Percentiles rank a stretch among this genome's conserved stretches.
Evolutionary conservation across 2,329 filamentous ascomycete species (phyloP).

Genomic region (Aspergillus felis): DNA sequence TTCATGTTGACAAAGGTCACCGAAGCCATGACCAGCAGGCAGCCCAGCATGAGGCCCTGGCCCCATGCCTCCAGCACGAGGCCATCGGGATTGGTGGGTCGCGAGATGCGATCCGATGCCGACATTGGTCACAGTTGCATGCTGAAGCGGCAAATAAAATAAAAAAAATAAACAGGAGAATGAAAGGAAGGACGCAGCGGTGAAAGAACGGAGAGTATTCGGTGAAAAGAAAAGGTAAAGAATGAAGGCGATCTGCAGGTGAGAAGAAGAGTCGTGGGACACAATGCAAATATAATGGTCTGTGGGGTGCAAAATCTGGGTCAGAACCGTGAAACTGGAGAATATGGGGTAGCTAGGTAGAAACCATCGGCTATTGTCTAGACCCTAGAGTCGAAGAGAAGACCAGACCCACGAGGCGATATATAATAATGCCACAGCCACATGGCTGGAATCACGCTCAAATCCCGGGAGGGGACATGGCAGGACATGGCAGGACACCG

Average conservation of each 20-base stretch:
- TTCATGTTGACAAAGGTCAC: constrained; percentile 51
- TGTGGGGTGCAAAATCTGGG: neutral
- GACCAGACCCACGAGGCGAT: too few relatives aligned
- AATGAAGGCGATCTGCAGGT: neutral
- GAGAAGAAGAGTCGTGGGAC: neutral
- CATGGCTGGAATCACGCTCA: too few relatives aligned
- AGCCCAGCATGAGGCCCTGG: constrained; percentile 48
- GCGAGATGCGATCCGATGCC: constrained; percentile 11
- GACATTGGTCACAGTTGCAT: constrained; percentile 7
- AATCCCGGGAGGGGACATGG: too few relatives aligned
- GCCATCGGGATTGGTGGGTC: constrained; percentile 28
- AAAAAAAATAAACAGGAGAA: neutral
- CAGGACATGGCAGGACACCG: too few relatives aligned
- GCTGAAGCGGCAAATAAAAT: neutral
- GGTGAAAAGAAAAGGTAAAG: neutral
- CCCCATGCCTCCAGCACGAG: constrained; percentile 47
- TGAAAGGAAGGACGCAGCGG: neutral
- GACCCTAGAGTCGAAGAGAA: too few relatives aligned
- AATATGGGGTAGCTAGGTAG: neutral
- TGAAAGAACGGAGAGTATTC: neutral
- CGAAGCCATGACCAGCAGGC: constrained; percentile 46
- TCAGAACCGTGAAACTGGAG: neutral
- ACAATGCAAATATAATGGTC: neutral
- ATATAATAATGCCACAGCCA: too few relatives aligned
- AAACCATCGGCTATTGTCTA: too few relatives aligned